Evolutionary conservation across 352 stramenopile species (phyloP), one percentile per base, ranked within the genome.

Genomic region (Lagenidium sp.): DNA sequence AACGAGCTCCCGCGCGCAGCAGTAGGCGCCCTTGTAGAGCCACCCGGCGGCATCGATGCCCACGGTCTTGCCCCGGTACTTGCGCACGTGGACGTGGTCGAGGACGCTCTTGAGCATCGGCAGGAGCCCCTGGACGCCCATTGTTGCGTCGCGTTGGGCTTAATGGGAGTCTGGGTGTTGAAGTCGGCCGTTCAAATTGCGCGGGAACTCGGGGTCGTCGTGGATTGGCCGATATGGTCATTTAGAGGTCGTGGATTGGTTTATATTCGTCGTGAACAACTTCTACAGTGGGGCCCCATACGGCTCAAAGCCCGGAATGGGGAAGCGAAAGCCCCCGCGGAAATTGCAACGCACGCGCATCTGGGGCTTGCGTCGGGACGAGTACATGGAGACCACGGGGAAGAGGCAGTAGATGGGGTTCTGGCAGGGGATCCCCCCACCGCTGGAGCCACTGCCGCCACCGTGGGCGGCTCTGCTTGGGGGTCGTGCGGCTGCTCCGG

Each of bases 11-110:
- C 61, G 57, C 15, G 77, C 62, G 46, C 89, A 97, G 54, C 64
- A 77, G 54, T 91, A 96, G 20, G 84, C 79, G 24, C 87, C 89
- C 50, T 92, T 82, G 63, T 98, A 95, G 36, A 97, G 70, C 89
- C 89, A 89, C 7, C 63, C 63, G 3, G 61, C 69, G 0, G 66
- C 72, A 41, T 92, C 82, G 18, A 94, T 68, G n/a, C 71, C 80
- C 21, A 77, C 74, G 3, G 54, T 77, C 48, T 83, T 87, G 6
- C 78, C 76, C 6, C 55, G 46, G 51, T 85, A 93, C 61, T 90
- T 88, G 40, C 64, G 57, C 16, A 95, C 58, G 60, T 91, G 72
- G 31, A 84, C 68, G 36, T 82, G 55, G 45, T 83, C 64, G 38
- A 65, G 79, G 47, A 86, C 71, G 56, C 76, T 85, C 63, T 85